A percentile compares a stretch with the other conserved stretches of the same genome.
Evolutionary conservation across 2,329 filamentous ascomycete genomes (phyloP).

Genomic region (Beauveria scarabaeidicola): DNA sequence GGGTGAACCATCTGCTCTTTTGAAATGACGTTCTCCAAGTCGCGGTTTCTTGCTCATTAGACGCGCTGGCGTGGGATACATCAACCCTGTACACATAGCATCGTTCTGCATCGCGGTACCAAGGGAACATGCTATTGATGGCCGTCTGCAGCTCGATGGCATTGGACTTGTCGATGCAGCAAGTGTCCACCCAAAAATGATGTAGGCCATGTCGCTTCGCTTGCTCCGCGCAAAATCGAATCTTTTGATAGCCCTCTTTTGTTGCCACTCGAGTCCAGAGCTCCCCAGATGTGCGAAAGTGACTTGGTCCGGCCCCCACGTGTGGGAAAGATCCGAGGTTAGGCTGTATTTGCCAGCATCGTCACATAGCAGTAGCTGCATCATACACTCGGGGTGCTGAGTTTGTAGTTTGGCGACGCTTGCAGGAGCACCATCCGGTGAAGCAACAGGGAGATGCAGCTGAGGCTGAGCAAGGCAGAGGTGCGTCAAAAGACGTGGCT

Average conservation of each 20-base stretch:
- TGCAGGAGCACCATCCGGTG: no score
- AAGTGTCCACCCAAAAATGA: slow-evolving; percentile 24
- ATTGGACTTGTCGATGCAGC: slow-evolving; percentile 16
- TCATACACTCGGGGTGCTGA: background rate
- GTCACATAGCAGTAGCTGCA: background rate
- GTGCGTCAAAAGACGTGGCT: background rate
- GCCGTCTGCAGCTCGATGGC: background rate
- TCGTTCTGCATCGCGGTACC: slow-evolving; percentile 17
- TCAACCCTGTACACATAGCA: slow-evolving; percentile 21
- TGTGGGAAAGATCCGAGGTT: slow-evolving; percentile 20
- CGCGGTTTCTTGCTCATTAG: background rate
- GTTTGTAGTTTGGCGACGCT: no score
- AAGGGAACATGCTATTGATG: slow-evolving; percentile 16
- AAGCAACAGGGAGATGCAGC: background rate
- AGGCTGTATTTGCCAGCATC: background rate
- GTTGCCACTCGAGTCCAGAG: background rate
- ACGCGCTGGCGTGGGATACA: slow-evolving; percentile 1
- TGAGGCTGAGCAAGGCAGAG: background rate
- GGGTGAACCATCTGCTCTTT: slow-evolving; percentile 24
- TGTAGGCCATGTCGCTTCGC: slow-evolving; percentile 12
- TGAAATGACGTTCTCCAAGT: background rate
- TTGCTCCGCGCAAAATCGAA: slow-evolving; percentile 15
- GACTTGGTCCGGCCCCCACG: slow-evolving; percentile 24
- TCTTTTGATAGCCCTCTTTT: slow-evolving; percentile 18
- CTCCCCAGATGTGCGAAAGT: slow-evolving; percentile 18